A percentile compares a stretch with the other conserved stretches of the same genome.
Evolutionary conservation across 352 stramenopile species (phyloP).

Genomic region (Pythium inflatum): DNA sequence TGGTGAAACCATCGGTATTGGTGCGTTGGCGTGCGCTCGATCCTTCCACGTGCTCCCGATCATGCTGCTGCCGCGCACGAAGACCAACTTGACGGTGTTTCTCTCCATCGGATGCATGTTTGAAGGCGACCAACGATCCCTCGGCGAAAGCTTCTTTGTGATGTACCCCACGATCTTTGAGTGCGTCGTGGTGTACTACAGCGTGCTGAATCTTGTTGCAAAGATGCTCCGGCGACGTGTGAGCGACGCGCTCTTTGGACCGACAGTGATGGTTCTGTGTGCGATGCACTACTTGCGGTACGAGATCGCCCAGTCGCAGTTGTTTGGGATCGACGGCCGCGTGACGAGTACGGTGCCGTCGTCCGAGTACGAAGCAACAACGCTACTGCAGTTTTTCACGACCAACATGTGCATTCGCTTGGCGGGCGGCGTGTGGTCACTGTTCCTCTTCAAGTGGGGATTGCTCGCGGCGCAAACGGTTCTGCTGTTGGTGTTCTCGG

Average conservation of each 20-base stretch:
- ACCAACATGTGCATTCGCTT: slow-evolving; percentile 35
- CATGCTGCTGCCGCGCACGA: slow-evolving; percentile 45
- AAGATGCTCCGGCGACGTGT: slow-evolving; percentile 43
- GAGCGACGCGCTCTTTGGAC: slow-evolving; percentile 43
- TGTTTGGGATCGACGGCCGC: slow-evolving; percentile 34
- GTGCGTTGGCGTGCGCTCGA: slow-evolving; percentile 17
- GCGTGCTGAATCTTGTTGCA: slow-evolving; percentile 36
- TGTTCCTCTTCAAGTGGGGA: slow-evolving; percentile 37
- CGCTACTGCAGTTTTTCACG: slow-evolving; percentile 44
- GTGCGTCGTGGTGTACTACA: slow-evolving; percentile 43
- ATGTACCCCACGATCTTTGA: slow-evolving; percentile 50
- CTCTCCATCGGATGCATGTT: slow-evolving; percentile 43
- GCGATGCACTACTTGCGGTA: slow-evolving; percentile 43
- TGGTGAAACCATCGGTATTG: slow-evolving; percentile 21
- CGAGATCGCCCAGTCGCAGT: slow-evolving; percentile 20
- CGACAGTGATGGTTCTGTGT: slow-evolving; percentile 44
- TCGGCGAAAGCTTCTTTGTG: slow-evolving; percentile 48
- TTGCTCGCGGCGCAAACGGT: no score
- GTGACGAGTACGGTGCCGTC: slow-evolving; percentile 37
- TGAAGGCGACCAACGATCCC: slow-evolving; percentile 45
- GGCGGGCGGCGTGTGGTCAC: slow-evolving; percentile 35
- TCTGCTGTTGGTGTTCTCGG: neutral
- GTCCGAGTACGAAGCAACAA: slow-evolving; percentile 36
- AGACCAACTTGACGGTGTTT: slow-evolving; percentile 43
- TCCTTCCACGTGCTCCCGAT: slow-evolving; percentile 48